Percentiles rank a stretch among this genome's conserved stretches.
These are phyloP conservation scores for Candida xyloterini DNA, from an alignment of 805 yeast genomes.

Conservation along the genomic window DNA sequence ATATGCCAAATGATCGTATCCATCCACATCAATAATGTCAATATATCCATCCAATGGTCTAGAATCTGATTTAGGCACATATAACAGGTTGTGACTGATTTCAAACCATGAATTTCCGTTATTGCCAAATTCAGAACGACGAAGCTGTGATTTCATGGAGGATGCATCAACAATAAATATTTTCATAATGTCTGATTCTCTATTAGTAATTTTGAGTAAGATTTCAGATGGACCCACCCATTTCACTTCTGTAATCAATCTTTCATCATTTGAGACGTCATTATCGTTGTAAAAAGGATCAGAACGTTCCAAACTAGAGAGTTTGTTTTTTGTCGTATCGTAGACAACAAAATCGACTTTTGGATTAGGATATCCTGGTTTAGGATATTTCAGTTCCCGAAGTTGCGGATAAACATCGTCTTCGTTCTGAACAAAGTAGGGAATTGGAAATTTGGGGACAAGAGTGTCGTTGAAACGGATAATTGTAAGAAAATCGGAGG, in stretches of 20 bases:
- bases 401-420: conserved; percentile 55
- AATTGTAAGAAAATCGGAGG: conserved; percentile 61
- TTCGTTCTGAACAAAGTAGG: conserved; percentile 62
- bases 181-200: conserved; percentile 65
- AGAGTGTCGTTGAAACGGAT: conserved; percentile 67
- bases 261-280: conserved; percentile 39
- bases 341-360: conserved; percentile 51
- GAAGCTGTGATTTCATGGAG: conserved; percentile 34
- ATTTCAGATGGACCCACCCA: conserved; percentile 62
- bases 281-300: conserved; percentile 42
- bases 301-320: conserved; percentile 21
- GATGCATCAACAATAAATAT: conserved; percentile 51
- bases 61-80: conserved; percentile 50
- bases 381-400: conserved; percentile 70
- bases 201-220: conserved; percentile 56
- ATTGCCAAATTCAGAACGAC: conserved; percentile 45
- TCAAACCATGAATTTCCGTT: conserved; percentile 72
- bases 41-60: conserved; percentile 68
- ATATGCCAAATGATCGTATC: conserved; percentile 76
- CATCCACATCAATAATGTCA: conserved; percentile 65
- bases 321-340: conserved; percentile 30
- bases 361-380: conserved; percentile 79
- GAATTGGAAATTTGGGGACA: conserved; percentile 71
- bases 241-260: conserved; percentile 61
- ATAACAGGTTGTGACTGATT: conserved; percentile 60